Evolutionary conservation across 176 grass and related monocot species (phyloP), one percentile per base, ranked within the genome.

Genomic region (Stipa capillata): DNA sequence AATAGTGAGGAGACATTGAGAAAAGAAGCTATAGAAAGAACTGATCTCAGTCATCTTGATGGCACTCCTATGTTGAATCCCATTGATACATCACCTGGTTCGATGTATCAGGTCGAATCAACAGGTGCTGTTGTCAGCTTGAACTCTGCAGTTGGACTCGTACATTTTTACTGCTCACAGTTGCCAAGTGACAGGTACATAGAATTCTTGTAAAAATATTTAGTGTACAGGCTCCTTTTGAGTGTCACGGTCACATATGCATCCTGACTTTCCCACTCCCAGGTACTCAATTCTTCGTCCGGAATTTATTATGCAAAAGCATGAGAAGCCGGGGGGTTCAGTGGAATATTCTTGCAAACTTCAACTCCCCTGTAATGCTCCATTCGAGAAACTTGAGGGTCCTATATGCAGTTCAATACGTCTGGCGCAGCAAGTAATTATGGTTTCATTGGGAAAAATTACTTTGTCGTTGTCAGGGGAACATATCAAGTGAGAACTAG

Each of bases 1-100:
- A 98, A 94, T 83, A 98, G 96, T 78, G 96, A 98, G 73, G 92
- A 95, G 72, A 98, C 96, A 16, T 75, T 98, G 69, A 98, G 96
- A 88, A 98, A 94, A 87, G 96, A 98, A 88, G 96, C 96, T 85
- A 99, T 99, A 81, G 92, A 99, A 82, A 90, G 96, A 91, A 99
- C 92, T 13, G 96, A 99, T 85, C 90, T 99, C 39, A 99, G 92
- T 79, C 96, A 99, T 99, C 86, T 95, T 40, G 89, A 93, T 82
- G 88, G 78, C 63, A 95, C 82, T 83, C 82, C 55, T 55, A 68
- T 85, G 58, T 65, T 99, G 60, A 84, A 77, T 64, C 57, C 96
- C 39, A 71, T 84, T 64, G 92, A 95, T 77, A 81, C 77, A 59
- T 79, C 81, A 74, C 69, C 83, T 10, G 81, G 84, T 75, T 89